These are phyloP conservation scores for Phytophthora idaei DNA, from an alignment of 352 stramenopile species.

Conservation along the genomic window DNA sequence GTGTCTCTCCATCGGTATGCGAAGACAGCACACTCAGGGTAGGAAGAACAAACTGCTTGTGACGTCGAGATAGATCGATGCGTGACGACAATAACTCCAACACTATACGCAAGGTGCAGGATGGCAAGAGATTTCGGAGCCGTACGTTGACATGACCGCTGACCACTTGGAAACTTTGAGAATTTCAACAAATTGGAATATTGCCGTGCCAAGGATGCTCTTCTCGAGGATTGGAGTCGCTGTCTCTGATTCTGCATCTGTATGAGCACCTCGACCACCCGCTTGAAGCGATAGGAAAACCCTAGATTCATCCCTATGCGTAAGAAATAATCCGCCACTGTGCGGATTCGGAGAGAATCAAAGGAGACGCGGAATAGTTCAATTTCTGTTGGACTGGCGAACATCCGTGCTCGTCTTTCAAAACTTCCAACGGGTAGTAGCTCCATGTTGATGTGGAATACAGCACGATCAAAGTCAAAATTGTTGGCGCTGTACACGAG, in stretches of 20 bases:
- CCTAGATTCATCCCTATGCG: conserved; percentile 43
- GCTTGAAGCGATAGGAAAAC: conserved; percentile 49
- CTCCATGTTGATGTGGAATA: conserved; percentile 32
- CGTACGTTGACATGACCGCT: conserved; percentile 13
- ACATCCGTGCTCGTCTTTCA: conserved; percentile 38
- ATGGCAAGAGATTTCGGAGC: conserved; percentile 29
- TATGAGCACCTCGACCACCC: conserved; percentile 37
- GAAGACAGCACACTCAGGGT: conserved; percentile 41
- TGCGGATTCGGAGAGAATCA: conserved; percentile 43
- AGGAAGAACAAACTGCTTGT: conserved; percentile 13
- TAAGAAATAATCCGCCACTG: conserved; percentile 32
- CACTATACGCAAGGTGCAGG: conserved; percentile 21
- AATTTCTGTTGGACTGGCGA: conserved; percentile 36
- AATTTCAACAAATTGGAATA: conserved; percentile 4
- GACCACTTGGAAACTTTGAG: not conserved
- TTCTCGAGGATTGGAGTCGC: not conserved
- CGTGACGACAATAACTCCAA: conserved; percentile 16
- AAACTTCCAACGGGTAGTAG: conserved; percentile 36
- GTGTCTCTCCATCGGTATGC: conserved; percentile 30
- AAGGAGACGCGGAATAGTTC: conserved; percentile 37
- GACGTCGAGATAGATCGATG: conserved; percentile 20
- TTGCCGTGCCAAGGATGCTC: not conserved
- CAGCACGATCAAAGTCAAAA: conserved; percentile 38
- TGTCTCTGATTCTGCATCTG: conserved; percentile 20
- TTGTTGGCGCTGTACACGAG: conserved; percentile 29